phyloP scores from a whole-genome alignment of 768 basidiomycete genomes.

The Trametopsis cervina region DNA sequence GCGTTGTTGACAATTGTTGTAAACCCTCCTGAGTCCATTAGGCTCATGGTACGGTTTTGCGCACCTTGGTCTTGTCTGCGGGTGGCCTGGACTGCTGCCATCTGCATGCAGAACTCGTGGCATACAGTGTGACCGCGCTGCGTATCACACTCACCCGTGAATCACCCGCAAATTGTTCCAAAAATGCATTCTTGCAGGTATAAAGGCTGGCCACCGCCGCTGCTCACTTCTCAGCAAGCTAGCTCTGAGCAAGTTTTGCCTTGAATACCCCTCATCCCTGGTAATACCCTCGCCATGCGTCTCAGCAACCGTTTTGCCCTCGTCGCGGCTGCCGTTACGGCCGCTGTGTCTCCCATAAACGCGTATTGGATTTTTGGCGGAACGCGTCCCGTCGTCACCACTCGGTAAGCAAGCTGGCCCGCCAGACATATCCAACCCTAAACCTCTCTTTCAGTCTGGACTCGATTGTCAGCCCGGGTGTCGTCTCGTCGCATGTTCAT shows the following conservation, averaged over 20 bases:
- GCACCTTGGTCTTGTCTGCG: not conserved
- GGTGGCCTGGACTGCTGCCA: not conserved
- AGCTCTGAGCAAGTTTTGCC: not conserved
- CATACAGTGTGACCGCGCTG: not conserved
- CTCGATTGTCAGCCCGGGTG: conserved; percentile 6
- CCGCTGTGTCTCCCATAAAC: not conserved
- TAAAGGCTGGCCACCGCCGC: not conserved
- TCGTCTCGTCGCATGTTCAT: not conserved
- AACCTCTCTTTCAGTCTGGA: not conserved
- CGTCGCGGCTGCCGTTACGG: not conserved
- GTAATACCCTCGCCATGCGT: not conserved
- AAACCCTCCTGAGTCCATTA: no score
- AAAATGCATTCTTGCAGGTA: not conserved
- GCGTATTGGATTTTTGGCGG: conserved; percentile 5
- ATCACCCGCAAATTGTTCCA: not conserved
- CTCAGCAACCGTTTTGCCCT: not conserved
- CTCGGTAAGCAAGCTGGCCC: not conserved
- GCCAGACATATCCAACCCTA: no score
- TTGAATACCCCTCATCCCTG: not conserved
- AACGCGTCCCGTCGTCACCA: not conserved
- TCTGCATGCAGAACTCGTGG: not conserved
- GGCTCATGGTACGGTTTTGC: no score
- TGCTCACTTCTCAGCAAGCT: no score
- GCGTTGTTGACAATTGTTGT: no score
- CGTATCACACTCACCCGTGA: not conserved